Evolutionary conservation across 768 basidiomycete species (phyloP).

Genomic region (Amyloporia xantha): DNA sequence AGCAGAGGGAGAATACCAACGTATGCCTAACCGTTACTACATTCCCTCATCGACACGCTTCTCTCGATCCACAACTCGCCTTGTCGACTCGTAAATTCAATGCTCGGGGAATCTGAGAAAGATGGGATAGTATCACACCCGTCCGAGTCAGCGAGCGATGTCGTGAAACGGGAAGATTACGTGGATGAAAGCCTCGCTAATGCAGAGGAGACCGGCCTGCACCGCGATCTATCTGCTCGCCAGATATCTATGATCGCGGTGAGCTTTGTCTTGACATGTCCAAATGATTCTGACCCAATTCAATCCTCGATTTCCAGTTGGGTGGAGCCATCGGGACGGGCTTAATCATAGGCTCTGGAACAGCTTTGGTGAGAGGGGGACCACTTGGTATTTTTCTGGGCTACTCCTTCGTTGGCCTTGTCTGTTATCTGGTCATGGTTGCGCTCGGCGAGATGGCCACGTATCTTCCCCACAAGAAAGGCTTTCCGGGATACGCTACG

Average conservation of each 20-base stretch:
- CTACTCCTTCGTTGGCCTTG: constrained; percentile 44
- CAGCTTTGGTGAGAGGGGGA: constrained; percentile 49
- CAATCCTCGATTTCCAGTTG: constrained; percentile 17
- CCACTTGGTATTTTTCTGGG: constrained; percentile 41
- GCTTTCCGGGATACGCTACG: constrained; percentile 50
- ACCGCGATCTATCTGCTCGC: constrained; percentile 27
- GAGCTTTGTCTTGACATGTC: constrained; percentile 7
- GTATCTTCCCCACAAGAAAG: constrained; percentile 53
- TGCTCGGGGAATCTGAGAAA: too few relatives aligned
- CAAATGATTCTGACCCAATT: background rate
- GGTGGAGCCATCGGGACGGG: constrained; percentile 29
- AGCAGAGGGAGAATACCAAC: too few relatives aligned
- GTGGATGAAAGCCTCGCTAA: constrained; percentile 10
- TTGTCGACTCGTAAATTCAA: too few relatives aligned
- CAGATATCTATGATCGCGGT: constrained; percentile 36
- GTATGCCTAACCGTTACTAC: too few relatives aligned
- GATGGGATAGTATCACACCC: too few relatives aligned
- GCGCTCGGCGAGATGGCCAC: constrained; percentile 34
- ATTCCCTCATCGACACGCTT: too few relatives aligned
- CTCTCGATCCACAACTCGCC: too few relatives aligned
- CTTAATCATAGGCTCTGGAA: constrained; percentile 40
- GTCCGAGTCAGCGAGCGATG: too few relatives aligned
- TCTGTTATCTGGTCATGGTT: constrained; percentile 57
- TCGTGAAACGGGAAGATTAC: too few relatives aligned
- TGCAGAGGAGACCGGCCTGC: constrained; percentile 25